phyloP scores from a whole-genome alignment of 129 eudicot genomes.

The Erigeron canadensis region DNA sequence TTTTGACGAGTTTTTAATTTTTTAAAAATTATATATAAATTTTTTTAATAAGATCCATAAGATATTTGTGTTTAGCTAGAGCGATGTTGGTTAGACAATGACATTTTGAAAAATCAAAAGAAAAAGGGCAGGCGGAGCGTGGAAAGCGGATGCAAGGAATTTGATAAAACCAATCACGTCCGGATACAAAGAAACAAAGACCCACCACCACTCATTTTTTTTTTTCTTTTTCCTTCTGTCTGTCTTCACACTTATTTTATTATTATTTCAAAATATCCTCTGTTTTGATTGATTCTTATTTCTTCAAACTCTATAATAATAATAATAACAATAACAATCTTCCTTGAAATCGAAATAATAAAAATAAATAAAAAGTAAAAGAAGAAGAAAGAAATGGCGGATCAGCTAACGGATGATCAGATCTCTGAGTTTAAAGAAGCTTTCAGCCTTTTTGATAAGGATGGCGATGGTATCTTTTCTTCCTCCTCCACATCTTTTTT shows the following conservation, averaged over 20 bases:
- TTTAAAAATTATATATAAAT: too few relatives aligned
- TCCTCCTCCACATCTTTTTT: not conserved
- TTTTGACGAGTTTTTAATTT: too few relatives aligned
- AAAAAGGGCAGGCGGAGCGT: conserved; percentile 1
- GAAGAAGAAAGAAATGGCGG: conserved; percentile 23
- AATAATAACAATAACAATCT: too few relatives aligned
- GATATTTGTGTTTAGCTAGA: too few relatives aligned
- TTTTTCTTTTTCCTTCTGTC: not conserved
- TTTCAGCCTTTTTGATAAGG: conserved; percentile 40
- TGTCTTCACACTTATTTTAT: not conserved
- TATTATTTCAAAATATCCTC: not conserved
- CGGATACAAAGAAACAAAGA: conserved; percentile 23
- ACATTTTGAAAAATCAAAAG: too few relatives aligned
- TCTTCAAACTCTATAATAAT: too few relatives aligned
- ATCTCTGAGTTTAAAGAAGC: conserved; percentile 47
- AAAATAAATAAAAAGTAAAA: not conserved
- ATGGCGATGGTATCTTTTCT: conserved; percentile 32
- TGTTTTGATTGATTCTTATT: not conserved
- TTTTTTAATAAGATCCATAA: too few relatives aligned
- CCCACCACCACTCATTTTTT: conserved; percentile 8
- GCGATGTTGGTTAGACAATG: too few relatives aligned
- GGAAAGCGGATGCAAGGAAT: conserved; percentile 30
- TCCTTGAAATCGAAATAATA: not conserved
- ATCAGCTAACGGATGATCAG: conserved; percentile 42
- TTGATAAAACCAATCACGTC: conserved; percentile 34